Conservation (phyloP, 768 basidiomycete species). For the Termitomyces sp. region DNA sequence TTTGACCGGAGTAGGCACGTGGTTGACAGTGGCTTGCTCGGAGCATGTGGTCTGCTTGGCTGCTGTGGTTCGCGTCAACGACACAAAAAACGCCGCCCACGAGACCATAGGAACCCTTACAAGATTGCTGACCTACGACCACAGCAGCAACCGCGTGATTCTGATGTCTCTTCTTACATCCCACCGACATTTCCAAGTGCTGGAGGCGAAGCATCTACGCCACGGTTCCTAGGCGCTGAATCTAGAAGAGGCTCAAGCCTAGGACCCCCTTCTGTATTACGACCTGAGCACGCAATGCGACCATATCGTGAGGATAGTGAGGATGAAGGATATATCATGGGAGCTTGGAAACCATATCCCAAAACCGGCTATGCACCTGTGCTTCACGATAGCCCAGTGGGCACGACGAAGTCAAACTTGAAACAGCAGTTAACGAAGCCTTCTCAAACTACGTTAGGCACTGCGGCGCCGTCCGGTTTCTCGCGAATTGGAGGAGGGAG, state of each 20-base stretch:
- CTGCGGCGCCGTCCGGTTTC: slow-evolving; percentile 53
- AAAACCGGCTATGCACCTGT: slow-evolving; percentile 44
- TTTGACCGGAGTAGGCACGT: slow-evolving; percentile 82
- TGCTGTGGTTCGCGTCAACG: slow-evolving; percentile 50
- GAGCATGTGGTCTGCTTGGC: slow-evolving; percentile 70
- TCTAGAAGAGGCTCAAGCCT: slow-evolving; percentile 48
- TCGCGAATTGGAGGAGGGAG: slow-evolving; percentile 83
- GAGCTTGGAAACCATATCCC: slow-evolving; percentile 83
- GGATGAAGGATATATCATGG: slow-evolving; percentile 88
- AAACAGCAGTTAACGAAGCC: slow-evolving; percentile 13
- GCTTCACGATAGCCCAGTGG: slow-evolving; percentile 24
- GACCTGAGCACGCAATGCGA: slow-evolving; percentile 71
- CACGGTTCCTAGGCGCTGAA: slow-evolving; percentile 26
- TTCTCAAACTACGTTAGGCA: slow-evolving; percentile 14
- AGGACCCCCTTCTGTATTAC: slow-evolving; percentile 64
- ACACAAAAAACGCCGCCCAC: slow-evolving; percentile 21
- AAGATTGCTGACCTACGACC: slow-evolving; percentile 13
- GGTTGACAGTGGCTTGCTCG: slow-evolving; percentile 83
- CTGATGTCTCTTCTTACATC: slow-evolving; percentile 46
- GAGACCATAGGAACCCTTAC: slow-evolving; percentile 13
- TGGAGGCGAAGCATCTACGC: slow-evolving; percentile 26
- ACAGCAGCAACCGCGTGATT: slow-evolving; percentile 22
- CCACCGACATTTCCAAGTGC: slow-evolving; percentile 33
- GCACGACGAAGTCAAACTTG: slow-evolving; percentile 5
- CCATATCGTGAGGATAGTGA: slow-evolving; percentile 79